phyloP scores from a whole-genome alignment of 2,329 filamentous ascomycete genomes.

The Daldinia eschscholtzii region DNA sequence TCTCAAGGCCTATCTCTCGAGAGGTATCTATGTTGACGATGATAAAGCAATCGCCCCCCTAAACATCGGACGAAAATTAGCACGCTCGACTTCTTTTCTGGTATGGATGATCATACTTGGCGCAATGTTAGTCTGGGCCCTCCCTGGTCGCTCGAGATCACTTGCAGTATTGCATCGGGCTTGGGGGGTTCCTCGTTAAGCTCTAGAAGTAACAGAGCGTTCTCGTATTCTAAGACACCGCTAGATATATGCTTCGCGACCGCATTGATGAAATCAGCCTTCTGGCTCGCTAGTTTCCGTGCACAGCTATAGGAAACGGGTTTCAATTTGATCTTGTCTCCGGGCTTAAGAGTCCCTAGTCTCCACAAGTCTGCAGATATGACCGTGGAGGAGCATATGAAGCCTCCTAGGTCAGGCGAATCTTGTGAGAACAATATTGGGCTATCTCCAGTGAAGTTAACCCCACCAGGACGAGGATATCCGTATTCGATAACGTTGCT shows the following conservation, averaged over 20 bases:
- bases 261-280: slow-evolving; percentile 45
- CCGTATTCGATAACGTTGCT: slow-evolving; percentile 59
- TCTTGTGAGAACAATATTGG: slow-evolving; percentile 55
- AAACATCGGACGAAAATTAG: slow-evolving; percentile 6
- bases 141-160: slow-evolving; percentile 43
- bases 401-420: slow-evolving; percentile 58
- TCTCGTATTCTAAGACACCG: background rate
- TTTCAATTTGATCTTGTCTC: slow-evolving; percentile 53
- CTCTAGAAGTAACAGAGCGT: slow-evolving; percentile 14
- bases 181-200: slow-evolving; percentile 12
- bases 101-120: slow-evolving; percentile 22
- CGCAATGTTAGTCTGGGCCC: slow-evolving; percentile 40
- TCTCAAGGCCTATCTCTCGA: slow-evolving; percentile 36
- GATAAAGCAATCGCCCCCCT: slow-evolving; percentile 42
- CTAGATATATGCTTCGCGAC: slow-evolving; percentile 32
- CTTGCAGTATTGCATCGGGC: slow-evolving; percentile 32
- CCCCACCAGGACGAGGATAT: slow-evolving; percentile 56
- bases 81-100: background rate
- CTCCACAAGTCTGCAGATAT: slow-evolving; percentile 58
- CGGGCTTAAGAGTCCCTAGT: slow-evolving; percentile 57
- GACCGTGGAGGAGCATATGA: slow-evolving; percentile 57
- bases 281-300: slow-evolving; percentile 42
- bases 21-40: slow-evolving; percentile 34
- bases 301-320: slow-evolving; percentile 50
- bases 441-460: slow-evolving; percentile 60